Conservation (phyloP, 139 green algal genomes). For the Auxenochlorella protothecoides region DNA sequence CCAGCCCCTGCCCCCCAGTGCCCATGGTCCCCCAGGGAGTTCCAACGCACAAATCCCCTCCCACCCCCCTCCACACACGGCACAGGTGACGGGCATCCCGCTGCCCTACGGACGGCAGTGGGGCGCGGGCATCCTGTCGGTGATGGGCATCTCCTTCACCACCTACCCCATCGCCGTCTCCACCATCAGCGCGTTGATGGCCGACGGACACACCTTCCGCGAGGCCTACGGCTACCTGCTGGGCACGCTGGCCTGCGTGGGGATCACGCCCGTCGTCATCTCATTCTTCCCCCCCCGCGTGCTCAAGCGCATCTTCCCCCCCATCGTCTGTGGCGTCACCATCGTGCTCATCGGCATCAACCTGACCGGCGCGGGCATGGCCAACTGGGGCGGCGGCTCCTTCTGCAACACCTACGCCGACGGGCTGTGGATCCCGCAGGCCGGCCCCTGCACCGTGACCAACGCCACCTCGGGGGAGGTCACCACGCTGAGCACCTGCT, state of each 20-base stretch:
- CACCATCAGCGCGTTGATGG: neutral
- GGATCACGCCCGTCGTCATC: constrained; percentile 41
- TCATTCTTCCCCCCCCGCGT: constrained; percentile 46
- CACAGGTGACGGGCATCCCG: constrained; percentile 5
- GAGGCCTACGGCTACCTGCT: constrained; percentile 56
- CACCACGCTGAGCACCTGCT: constrained; percentile 3
- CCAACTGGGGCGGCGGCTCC: constrained; percentile 62
- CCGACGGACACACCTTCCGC: constrained; percentile 4
- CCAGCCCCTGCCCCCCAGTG: no score
- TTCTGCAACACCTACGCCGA: constrained; percentile 52
- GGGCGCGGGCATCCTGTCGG: constrained; percentile 41
- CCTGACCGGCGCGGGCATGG: constrained; percentile 46
- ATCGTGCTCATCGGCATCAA: constrained; percentile 53
- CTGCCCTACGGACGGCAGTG: constrained; percentile 15
- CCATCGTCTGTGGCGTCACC: constrained; percentile 39
- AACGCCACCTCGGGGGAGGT: constrained; percentile 4
- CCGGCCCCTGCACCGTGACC: constrained; percentile 11
- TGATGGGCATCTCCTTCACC: constrained; percentile 35
- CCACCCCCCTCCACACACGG: no score
- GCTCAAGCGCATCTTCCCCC: constrained; percentile 46
- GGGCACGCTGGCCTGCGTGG: constrained; percentile 48
- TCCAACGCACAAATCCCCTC: no score
- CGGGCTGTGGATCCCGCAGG: constrained; percentile 2
- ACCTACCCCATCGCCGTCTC: constrained; percentile 2
- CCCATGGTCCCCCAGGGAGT: no score